Evolutionary conservation across 2,329 filamentous ascomycete genomes (phyloP), one percentile per base, ranked within the genome.

Genomic region (Annulohypoxylon truncatum): DNA sequence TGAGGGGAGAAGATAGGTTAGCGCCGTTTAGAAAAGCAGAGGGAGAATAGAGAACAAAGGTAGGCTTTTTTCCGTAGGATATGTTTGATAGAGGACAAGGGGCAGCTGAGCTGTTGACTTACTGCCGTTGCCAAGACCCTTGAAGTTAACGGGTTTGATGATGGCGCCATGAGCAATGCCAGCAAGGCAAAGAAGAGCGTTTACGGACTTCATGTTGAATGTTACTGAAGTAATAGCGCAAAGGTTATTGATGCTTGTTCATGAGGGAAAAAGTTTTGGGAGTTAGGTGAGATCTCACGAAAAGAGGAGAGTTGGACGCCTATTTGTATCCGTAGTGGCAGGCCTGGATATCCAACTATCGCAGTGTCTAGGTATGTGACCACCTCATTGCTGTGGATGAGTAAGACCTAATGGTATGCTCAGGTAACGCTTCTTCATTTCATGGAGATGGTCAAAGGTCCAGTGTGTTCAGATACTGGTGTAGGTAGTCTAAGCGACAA

Each of bases 41-140:
- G n/a, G n/a, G n/a, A n/a, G n/a, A 28, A 28, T 28, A 3, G 26
- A 4, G 26, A 28, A 28, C 4, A 28, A 28, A 28, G 7, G 26
- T 24, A 18, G 24, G n/a, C 5, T 18, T 29, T n/a, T n/a, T n/a
- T n/a, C n/a, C n/a, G n/a, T n/a, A n/a, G n/a, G n/a, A n/a, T n/a
- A 26, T 15, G 29, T 7, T 15, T 22, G 12, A 28, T 22, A n/a
- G 13, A 10, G 3, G 2, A 2, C 10, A 13, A 18, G 46, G 7
- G 13, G 7, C 20, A 20, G 47, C 18, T 4, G 26, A 13, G 28
- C 46, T 33, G 20, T 51, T n/a, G 29, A 63, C 66, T 66, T 66
- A 68, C 66, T 46, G 40, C 66, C 66, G 10, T 68, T 51, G 31
- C n/a, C 3, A 3, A 68, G 29, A 22, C 62, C 31, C 4, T 33